Percentiles rank a stretch among this genome's conserved stretches.
Evolutionary conservation across 805 yeast species (phyloP).

Genomic region (Pichia sporocuriosa): DNA sequence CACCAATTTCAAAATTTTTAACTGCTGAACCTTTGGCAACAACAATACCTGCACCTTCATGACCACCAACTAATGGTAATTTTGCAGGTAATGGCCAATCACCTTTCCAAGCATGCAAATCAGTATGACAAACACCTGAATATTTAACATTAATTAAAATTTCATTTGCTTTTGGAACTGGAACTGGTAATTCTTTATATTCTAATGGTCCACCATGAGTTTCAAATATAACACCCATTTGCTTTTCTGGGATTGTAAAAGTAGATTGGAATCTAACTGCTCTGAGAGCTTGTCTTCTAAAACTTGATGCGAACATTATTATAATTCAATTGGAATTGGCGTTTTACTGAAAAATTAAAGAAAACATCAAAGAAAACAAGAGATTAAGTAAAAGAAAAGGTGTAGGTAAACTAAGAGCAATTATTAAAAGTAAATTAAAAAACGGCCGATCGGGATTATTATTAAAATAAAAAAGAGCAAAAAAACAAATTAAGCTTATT

Average conservation of each 20-base stretch:
- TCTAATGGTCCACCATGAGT: conserved; percentile 55
- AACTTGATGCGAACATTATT: conserved; percentile 18
- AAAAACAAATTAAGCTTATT: too few species aligned
- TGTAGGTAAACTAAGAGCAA: too few species aligned
- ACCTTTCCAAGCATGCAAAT: conserved; percentile 69
- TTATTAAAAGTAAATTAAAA: too few species aligned
- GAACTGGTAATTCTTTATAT: conserved; percentile 70
- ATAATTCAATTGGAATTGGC: too few species aligned
- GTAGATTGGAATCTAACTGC: conserved; percentile 24
- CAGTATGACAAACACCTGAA: conserved; percentile 73
- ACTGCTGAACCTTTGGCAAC: conserved; percentile 58
- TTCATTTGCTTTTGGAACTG: conserved; percentile 58
- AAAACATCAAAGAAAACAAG: not conserved
- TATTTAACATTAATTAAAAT: conserved; percentile 59
- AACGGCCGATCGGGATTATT: too few species aligned
- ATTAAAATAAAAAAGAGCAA: too few species aligned
- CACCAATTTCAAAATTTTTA: conserved; percentile 55
- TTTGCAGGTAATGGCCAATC: conserved; percentile 58
- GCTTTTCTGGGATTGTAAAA: conserved; percentile 48
- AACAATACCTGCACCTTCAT: conserved; percentile 69
- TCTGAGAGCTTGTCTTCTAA: conserved; percentile 17
- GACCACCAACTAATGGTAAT: conserved; percentile 65
- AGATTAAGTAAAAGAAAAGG: too few species aligned
- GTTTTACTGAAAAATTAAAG: not conserved
- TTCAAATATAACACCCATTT: conserved; percentile 67